Percentiles rank a stretch among this genome's conserved stretches.
Conservation (phyloP, 768 basidiomycete species). For the Rhodotorula toruloides region DNA sequence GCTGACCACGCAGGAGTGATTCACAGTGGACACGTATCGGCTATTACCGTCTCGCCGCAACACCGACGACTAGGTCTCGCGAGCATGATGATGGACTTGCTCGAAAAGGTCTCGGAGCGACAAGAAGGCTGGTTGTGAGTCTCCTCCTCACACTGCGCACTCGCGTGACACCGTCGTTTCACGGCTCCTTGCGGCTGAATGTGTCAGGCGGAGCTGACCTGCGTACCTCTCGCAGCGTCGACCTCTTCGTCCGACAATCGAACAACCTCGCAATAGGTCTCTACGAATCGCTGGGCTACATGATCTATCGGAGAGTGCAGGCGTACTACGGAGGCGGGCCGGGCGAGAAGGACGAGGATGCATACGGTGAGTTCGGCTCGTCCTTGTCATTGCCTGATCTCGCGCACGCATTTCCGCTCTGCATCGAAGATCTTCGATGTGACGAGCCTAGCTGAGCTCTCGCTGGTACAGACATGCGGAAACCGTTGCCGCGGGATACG, state of each 20-base stretch:
- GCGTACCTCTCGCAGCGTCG: slow-evolving; percentile 70
- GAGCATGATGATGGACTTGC: slow-evolving; percentile 73
- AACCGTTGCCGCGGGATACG: slow-evolving; percentile 49
- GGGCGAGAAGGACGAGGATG: slow-evolving; percentile 80
- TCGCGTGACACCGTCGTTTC: slow-evolving; percentile 38
- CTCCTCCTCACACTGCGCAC: background rate
- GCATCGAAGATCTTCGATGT: background rate
- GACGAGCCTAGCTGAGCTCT: background rate
- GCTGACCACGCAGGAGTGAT: too few relatives aligned
- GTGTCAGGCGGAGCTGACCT: background rate
- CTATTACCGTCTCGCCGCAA: slow-evolving; percentile 86
- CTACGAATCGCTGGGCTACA: slow-evolving; percentile 91
- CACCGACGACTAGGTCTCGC: slow-evolving; percentile 85
- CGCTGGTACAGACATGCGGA: slow-evolving; percentile 50
- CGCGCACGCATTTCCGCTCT: too few relatives aligned
- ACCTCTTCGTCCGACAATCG: slow-evolving; percentile 73
- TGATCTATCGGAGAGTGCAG: slow-evolving; percentile 80
- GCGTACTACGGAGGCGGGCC: slow-evolving; percentile 85
- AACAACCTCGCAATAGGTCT: slow-evolving; percentile 63
- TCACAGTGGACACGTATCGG: slow-evolving; percentile 77
- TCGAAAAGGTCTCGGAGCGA: slow-evolving; percentile 78
- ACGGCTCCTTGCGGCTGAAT: too few relatives aligned
- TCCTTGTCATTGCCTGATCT: background rate
- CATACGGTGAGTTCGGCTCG: slow-evolving; percentile 63
- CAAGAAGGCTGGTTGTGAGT: slow-evolving; percentile 54